A percentile compares a stretch with the other conserved stretches of the same genome.
phyloP scores from a whole-genome alignment of 345 rosid species.

The Citrus maxima region DNA sequence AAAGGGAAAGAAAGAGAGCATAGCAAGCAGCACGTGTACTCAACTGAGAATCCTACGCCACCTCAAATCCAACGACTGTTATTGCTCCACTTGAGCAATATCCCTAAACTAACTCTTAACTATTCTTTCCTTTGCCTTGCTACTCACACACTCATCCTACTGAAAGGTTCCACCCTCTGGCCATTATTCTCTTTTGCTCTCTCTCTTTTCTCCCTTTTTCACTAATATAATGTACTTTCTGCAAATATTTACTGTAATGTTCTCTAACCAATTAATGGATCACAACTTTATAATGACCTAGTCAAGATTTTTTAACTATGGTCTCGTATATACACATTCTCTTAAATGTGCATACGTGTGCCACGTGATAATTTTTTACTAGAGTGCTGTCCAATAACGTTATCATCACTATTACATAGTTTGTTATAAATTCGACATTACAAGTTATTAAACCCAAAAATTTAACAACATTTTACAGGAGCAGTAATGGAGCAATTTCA shows the following conservation, averaged over 20 bases:
- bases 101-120: slow-evolving; percentile 26
- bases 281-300: no score
- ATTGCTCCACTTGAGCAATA: slow-evolving; percentile 20
- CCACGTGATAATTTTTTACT: no score
- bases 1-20: slow-evolving; percentile 18
- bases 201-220: no score
- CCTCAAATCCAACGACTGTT: slow-evolving; percentile 29
- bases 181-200: neutral
- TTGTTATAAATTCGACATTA: neutral
- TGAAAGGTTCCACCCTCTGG: neutral
- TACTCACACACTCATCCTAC: slow-evolving; percentile 1
- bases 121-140: slow-evolving; percentile 48
- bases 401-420: neutral
- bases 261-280: no score
- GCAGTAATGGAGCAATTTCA: neutral
- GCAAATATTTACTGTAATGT: no score
- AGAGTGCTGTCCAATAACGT: no score
- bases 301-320: no score
- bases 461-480: neutral
- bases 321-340: no score
- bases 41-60: slow-evolving; percentile 39
- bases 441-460: neutral
- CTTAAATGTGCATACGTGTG: no score
- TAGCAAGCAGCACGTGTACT: slow-evolving; percentile 46
- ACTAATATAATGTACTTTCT: no score